These are phyloP conservation scores for Phialophora macrospora DNA, from an alignment of 2,329 filamentous ascomycete genomes.

Conservation along the genomic window DNA sequence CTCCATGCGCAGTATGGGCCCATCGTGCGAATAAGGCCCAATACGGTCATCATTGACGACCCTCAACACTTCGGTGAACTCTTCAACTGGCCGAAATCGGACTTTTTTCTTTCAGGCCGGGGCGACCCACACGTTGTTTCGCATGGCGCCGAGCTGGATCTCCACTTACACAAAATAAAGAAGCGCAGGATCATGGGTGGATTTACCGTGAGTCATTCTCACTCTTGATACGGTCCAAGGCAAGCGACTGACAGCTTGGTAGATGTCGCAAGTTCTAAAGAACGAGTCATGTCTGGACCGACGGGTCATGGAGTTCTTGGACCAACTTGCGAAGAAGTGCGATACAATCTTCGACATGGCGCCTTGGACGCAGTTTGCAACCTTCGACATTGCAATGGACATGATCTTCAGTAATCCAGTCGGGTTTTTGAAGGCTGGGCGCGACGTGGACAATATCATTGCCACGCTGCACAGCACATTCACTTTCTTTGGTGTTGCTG, in stretches of 20 bases:
- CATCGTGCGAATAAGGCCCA: not conserved
- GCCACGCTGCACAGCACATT: not conserved
- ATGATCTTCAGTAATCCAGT: not conserved
- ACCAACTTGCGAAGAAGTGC: not conserved
- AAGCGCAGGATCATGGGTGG: not conserved
- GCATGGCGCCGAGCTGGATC: not conserved
- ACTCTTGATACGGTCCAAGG: not conserved
- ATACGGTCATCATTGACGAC: not conserved
- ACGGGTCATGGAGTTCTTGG: not conserved
- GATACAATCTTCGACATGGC: not conserved
- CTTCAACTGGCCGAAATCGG: not conserved
- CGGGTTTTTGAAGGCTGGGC: not conserved
- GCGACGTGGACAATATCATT: not conserved
- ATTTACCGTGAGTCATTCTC: not conserved
- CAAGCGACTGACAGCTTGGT: not conserved
- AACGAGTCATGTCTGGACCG: not conserved
- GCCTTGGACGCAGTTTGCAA: constrained; percentile 4
- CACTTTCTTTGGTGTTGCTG: not conserved
- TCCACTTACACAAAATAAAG: not conserved
- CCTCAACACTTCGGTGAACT: not conserved
- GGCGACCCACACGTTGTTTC: not conserved
- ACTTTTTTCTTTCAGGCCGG: not conserved
- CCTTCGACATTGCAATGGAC: not conserved
- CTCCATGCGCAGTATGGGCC: not conserved
- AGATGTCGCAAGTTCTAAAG: constrained; percentile 1